Percentiles rank a stretch among this genome's conserved stretches.
phyloP scores from a whole-genome alignment of 2,329 filamentous ascomycete genomes.

The Penicillium sp. region DNA sequence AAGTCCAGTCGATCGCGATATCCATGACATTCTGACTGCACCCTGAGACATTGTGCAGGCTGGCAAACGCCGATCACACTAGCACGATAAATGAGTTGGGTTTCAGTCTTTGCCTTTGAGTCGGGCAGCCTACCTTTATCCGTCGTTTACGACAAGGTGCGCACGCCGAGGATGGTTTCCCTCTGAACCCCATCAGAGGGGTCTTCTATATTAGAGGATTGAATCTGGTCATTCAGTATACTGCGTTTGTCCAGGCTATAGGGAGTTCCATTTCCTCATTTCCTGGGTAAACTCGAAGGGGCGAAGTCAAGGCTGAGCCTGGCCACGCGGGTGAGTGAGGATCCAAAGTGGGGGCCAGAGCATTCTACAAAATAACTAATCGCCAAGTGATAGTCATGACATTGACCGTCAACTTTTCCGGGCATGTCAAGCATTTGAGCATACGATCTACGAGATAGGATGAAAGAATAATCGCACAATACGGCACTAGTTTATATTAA shows the following conservation, averaged over 20 bases:
- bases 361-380: too few species aligned
- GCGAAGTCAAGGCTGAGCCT: too few species aligned
- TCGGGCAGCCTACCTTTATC: background rate
- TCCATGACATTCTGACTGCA: background rate
- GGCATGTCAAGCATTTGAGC: too few species aligned
- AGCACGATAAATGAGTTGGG: background rate
- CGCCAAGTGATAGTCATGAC: too few species aligned
- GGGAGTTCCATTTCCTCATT: too few species aligned
- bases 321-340: too few species aligned
- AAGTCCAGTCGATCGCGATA: conserved; percentile 5
- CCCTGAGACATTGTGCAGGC: conserved; percentile 6
- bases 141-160: background rate
- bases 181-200: background rate
- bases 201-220: background rate
- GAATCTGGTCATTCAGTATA: too few species aligned
- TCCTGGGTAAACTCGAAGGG: too few species aligned
- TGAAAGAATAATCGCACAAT: background rate
- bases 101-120: background rate
- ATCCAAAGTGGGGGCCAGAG: too few species aligned
- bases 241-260: too few species aligned
- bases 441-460: background rate
- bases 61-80: conserved; percentile 3
- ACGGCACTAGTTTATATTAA: background rate
- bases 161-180: background rate
- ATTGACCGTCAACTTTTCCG: too few species aligned